phyloP scores from a whole-genome alignment of 306 rosid genomes.

The Arachis hypogaea region DNA sequence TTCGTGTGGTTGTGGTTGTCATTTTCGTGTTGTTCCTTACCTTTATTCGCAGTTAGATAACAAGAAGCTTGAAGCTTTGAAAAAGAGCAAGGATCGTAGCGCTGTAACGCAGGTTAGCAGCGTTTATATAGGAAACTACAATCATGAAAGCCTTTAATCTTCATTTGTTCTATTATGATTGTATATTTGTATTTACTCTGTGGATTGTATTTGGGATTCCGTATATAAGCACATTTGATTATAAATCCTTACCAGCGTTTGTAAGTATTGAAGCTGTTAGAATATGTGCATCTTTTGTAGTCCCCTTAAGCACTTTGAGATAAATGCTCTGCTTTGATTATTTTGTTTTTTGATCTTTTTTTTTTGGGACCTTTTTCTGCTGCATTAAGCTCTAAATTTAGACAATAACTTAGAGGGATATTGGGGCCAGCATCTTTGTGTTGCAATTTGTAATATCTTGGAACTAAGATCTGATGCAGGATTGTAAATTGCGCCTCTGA shows the following conservation, averaged over 20 bases:
- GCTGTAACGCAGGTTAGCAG: slow-evolving; percentile 77
- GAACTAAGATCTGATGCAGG: slow-evolving; percentile 20
- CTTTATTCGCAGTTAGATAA: slow-evolving; percentile 70
- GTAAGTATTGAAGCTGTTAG: slow-evolving; percentile 3
- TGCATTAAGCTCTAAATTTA: not conserved
- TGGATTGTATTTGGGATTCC: slow-evolving; percentile 19
- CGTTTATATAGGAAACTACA: slow-evolving; percentile 14
- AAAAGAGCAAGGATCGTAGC: slow-evolving; percentile 68
- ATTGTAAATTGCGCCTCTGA: not conserved
- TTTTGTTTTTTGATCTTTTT: slow-evolving; percentile 13
- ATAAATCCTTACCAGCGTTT: slow-evolving; percentile 10
- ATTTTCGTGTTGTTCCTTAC: not conserved
- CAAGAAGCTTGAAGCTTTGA: slow-evolving; percentile 76
- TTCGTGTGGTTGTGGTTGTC: not conserved
- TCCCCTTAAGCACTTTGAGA: not conserved
- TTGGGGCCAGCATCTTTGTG: not conserved
- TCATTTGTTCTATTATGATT: not conserved
- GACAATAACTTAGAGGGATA: slow-evolving; percentile 14
- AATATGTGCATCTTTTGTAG: slow-evolving; percentile 15
- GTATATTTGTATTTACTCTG: not conserved
- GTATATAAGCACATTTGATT: slow-evolving; percentile 5
- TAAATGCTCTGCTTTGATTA: not conserved
- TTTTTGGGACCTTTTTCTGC: not conserved
- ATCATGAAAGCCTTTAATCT: not conserved
- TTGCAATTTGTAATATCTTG: slow-evolving; percentile 2